These are phyloP conservation scores for Pseudocercospora fuligena DNA, from an alignment of 2,329 filamentous ascomycete genomes.

Conservation along the genomic window DNA sequence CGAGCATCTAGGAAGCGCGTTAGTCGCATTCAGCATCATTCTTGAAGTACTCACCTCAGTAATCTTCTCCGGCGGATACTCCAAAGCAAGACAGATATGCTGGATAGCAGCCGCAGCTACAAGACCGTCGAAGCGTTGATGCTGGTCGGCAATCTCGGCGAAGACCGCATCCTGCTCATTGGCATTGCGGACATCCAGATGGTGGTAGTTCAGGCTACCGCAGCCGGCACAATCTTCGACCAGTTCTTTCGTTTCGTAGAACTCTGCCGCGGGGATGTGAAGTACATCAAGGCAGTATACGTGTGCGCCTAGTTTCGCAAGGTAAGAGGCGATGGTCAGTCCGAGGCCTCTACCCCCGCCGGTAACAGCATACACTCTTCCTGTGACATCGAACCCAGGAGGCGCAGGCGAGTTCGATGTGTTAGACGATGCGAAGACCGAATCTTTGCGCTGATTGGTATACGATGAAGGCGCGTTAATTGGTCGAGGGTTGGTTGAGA, in stretches of 20 bases:
- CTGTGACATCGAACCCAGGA: constrained; percentile 25
- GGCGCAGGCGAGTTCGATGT: neutral
- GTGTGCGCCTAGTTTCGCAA: constrained; percentile 55
- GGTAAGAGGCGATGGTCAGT: constrained; percentile 49
- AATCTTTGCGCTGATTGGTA: neutral
- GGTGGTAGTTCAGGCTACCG: constrained; percentile 51
- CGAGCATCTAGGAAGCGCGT: constrained; percentile 42
- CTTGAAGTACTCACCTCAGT: constrained; percentile 20
- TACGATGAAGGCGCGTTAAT: neutral
- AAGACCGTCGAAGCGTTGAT: constrained; percentile 38
- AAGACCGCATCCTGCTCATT: constrained; percentile 34
- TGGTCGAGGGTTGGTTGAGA: neutral
- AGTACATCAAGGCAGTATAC: constrained; percentile 56
- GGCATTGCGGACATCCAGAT: constrained; percentile 53
- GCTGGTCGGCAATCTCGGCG: constrained; percentile 35
- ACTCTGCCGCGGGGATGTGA: constrained; percentile 50
- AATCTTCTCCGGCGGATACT: constrained; percentile 42
- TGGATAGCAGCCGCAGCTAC: constrained; percentile 41
- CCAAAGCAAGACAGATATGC: constrained; percentile 34
- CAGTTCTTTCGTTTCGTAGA: constrained; percentile 45
- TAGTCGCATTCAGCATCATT: constrained; percentile 8
- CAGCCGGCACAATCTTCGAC: constrained; percentile 42
- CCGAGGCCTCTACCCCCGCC: constrained; percentile 36
- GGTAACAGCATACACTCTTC: constrained; percentile 32
- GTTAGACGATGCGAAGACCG: neutral